These are phyloP conservation scores for Phytophthora rubi DNA, from an alignment of 352 stramenopile genomes.

Conservation along the genomic window DNA sequence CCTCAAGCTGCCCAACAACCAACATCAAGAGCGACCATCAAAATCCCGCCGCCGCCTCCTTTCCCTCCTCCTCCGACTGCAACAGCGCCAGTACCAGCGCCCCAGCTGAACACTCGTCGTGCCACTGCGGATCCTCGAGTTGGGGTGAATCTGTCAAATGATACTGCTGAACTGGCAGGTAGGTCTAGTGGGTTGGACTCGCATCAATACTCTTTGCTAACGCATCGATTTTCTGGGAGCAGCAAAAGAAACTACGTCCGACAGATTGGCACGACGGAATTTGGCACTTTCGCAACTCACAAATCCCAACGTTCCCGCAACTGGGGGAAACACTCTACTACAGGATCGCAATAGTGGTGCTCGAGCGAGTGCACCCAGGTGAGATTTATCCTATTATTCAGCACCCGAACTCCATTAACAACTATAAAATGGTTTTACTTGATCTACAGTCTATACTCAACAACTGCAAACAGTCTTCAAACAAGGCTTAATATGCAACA, in stretches of 20 bases:
- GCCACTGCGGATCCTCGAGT: slow-evolving; percentile 26
- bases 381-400: background rate
- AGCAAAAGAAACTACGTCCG: slow-evolving; percentile 30
- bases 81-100: slow-evolving; percentile 6
- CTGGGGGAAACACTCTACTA: background rate
- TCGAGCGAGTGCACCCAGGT: slow-evolving; percentile 33
- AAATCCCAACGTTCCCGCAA: slow-evolving; percentile 19
- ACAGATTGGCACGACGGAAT: slow-evolving; percentile 59
- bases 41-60: slow-evolving; percentile 57
- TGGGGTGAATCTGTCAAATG: background rate
- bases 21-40: slow-evolving; percentile 22
- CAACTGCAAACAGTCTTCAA: slow-evolving; percentile 12
- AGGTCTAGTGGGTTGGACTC: background rate
- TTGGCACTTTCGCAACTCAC: slow-evolving; percentile 70
- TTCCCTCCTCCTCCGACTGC: slow-evolving; percentile 44
- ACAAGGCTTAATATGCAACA: slow-evolving; percentile 19
- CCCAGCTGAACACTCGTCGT: slow-evolving; percentile 16
- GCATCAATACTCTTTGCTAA: background rate
- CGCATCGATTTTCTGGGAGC: background rate
- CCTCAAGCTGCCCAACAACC: slow-evolving; percentile 3
- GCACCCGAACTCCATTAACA: background rate
- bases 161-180: background rate
- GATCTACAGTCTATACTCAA: slow-evolving; percentile 8
- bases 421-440: slow-evolving; percentile 1
- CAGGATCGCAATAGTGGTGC: slow-evolving; percentile 7